phyloP scores from a whole-genome alignment of 2,329 filamentous ascomycete genomes.

The Ceratocystis albifundus region DNA sequence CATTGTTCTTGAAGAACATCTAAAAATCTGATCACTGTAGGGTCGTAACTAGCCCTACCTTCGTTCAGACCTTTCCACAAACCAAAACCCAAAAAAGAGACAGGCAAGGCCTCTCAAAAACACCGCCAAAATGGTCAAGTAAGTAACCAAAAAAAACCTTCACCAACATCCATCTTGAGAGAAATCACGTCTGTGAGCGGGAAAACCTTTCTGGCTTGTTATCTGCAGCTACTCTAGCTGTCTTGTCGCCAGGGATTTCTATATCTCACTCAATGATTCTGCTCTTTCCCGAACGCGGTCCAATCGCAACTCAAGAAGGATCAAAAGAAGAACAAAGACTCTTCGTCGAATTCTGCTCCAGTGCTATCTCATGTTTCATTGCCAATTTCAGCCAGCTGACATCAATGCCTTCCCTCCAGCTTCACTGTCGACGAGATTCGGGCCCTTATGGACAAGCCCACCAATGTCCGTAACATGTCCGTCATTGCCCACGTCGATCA shows the following conservation, averaged over 20 bases:
- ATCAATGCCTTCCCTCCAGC: conserved; percentile 43
- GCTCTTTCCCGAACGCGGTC: background rate
- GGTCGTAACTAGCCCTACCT: conserved; percentile 37
- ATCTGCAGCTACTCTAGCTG: background rate
- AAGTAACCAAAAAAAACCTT: conserved; percentile 41
- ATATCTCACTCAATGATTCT: background rate
- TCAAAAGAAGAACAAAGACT: conserved; percentile 15
- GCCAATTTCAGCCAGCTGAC: conserved; percentile 34
- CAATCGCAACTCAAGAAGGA: background rate
- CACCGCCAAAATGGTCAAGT: conserved; percentile 99
- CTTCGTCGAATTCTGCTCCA: background rate
- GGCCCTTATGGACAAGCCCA: conserved; percentile 64
- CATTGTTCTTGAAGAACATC: conserved; percentile 17
- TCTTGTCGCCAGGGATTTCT: background rate
- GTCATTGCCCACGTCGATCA: conserved; percentile 99
- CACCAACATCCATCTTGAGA: background rate
- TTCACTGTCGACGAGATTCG: conserved; percentile 97
- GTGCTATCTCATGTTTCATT: conserved; percentile 29
- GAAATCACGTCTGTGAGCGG: background rate
- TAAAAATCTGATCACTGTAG: conserved; percentile 23
- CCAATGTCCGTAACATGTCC: conserved; percentile 87
- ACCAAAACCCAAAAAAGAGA: conserved; percentile 25
- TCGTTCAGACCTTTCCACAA: conserved; percentile 28
- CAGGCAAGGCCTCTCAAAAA: conserved; percentile 34
- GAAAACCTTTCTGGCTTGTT: background rate